Evolutionary conservation across 306 rosid species (phyloP).

Genomic region (Sicyos baderoa): DNA sequence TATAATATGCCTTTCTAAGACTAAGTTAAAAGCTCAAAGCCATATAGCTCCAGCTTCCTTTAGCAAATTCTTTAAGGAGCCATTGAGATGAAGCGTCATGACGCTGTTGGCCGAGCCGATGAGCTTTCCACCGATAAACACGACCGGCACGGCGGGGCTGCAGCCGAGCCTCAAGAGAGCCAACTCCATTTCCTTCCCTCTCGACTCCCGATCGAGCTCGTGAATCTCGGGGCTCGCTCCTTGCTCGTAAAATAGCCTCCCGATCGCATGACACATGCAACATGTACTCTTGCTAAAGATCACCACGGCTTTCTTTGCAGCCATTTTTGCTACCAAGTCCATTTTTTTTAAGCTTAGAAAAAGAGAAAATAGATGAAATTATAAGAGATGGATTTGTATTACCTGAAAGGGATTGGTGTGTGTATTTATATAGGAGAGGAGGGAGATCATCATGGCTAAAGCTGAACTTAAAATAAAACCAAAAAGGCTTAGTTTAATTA

Average conservation of each 20-base stretch:
- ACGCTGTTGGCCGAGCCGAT: slow-evolving; percentile 83
- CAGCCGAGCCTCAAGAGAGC: slow-evolving; percentile 61
- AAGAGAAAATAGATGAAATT: neutral
- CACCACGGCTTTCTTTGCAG: slow-evolving; percentile 72
- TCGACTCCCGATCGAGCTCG: slow-evolving; percentile 62
- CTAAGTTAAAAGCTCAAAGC: slow-evolving; percentile 38
- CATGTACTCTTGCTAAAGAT: slow-evolving; percentile 85
- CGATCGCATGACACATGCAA: slow-evolving; percentile 74
- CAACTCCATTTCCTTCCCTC: slow-evolving; percentile 77
- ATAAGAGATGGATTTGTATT: neutral
- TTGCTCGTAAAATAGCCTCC: slow-evolving; percentile 57
- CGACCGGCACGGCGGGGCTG: slow-evolving; percentile 65
- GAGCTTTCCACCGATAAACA: slow-evolving; percentile 69
- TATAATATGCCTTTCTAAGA: neutral
- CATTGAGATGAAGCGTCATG: slow-evolving; percentile 77
- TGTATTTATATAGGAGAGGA: slow-evolving; percentile 3
- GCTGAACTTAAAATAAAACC: neutral
- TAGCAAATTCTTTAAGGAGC: slow-evolving; percentile 75
- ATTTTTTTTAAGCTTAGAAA: neutral
- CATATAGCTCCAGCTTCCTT: slow-evolving; percentile 74
- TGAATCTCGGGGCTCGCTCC: slow-evolving; percentile 72
- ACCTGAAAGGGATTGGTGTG: neutral
- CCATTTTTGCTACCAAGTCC: slow-evolving; percentile 65
- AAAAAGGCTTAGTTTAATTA: neutral
- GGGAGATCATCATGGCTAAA: neutral